A percentile compares a stretch with the other conserved stretches of the same genome.
These are phyloP conservation scores for Multifurca ochricompacta DNA, from an alignment of 768 basidiomycete genomes.

Conservation along the genomic window DNA sequence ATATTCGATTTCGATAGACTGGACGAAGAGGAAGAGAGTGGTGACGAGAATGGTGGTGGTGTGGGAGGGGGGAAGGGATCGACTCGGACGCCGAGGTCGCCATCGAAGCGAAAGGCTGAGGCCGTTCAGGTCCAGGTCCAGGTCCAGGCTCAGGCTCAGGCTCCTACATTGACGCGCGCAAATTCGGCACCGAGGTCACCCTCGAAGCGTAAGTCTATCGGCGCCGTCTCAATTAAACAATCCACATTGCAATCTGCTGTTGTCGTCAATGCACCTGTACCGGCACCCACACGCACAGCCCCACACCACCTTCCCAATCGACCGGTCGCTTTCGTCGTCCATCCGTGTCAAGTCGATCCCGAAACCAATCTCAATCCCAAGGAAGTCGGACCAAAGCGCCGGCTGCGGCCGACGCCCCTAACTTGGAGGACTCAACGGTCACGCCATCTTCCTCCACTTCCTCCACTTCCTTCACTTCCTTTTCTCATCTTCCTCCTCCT, in stretches of 20 bases:
- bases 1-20: slow-evolving; percentile 58
- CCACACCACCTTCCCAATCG: not conserved
- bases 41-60: slow-evolving; percentile 24
- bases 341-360: slow-evolving; percentile 17
- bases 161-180: not conserved
- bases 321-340: slow-evolving; percentile 27
- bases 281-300: slow-evolving; percentile 22
- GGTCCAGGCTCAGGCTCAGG: not conserved
- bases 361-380: slow-evolving; percentile 6
- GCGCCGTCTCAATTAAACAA: slow-evolving; percentile 16
- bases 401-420: not conserved
- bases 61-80: slow-evolving; percentile 22
- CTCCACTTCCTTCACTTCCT: slow-evolving; percentile 6
- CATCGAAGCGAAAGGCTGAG: slow-evolving; percentile 23
- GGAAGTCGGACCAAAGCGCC: not conserved
- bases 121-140: not conserved
- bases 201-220: slow-evolving; percentile 32
- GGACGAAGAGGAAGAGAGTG: slow-evolving; percentile 28
- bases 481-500: slow-evolving; percentile 8
- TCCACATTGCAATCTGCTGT: no score
- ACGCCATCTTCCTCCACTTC: slow-evolving; percentile 6
- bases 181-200: slow-evolving; percentile 33
- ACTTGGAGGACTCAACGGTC: not conserved
- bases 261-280: not conserved
- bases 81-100: slow-evolving; percentile 33